These are phyloP conservation scores for Naganishia albida DNA, from an alignment of 1,284 basidiomycete species.

Conservation along the genomic window DNA sequence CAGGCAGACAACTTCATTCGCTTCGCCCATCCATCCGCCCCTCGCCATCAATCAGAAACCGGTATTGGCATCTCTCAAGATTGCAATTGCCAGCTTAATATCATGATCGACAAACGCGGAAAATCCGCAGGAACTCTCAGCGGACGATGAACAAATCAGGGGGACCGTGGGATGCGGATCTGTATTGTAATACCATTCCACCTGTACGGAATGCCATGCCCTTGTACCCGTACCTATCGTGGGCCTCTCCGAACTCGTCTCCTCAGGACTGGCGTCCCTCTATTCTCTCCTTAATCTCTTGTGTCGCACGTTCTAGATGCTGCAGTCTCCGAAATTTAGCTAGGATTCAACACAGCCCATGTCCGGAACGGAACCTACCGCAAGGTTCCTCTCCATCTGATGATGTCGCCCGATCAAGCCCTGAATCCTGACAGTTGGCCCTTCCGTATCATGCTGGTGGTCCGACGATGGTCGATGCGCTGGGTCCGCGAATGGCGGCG, in stretches of 20 bases:
- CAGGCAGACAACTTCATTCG: no score
- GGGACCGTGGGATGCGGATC: no score
- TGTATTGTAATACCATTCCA: not conserved
- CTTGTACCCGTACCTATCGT: not conserved
- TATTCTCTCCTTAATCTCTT: conserved; percentile 3
- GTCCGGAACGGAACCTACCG: not conserved
- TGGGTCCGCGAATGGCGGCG: no score
- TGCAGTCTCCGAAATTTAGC: not conserved
- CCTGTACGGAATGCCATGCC: not conserved
- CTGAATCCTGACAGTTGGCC: not conserved
- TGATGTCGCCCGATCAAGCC: conserved; percentile 13
- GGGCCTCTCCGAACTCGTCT: not conserved
- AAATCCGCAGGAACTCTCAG: no score
- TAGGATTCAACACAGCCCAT: not conserved
- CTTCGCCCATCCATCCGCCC: no score
- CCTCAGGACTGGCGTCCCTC: not conserved
- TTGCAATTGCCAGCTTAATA: no score
- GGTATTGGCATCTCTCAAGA: no score
- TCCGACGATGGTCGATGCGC: no score
- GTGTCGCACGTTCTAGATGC: conserved; percentile 5
- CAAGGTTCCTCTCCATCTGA: conserved; percentile 20
- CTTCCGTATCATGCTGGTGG: no score
- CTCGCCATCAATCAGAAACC: no score
- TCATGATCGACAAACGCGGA: no score
- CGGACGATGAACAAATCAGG: no score